These are phyloP conservation scores for Porcisia deanei DNA, from an alignment of 208 protist genomes.

Conservation along the genomic window DNA sequence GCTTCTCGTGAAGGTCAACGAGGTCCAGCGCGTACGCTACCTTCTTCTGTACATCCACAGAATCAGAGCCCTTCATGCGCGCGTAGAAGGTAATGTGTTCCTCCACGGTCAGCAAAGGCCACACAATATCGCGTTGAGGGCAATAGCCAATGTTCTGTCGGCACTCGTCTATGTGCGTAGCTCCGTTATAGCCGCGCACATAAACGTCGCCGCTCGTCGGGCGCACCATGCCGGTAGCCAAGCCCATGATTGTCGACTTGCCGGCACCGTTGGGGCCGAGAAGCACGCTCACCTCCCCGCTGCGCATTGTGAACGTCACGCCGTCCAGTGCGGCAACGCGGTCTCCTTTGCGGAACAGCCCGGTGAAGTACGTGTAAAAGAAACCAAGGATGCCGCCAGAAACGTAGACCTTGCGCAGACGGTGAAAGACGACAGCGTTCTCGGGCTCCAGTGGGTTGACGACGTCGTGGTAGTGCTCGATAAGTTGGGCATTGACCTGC, in stretches of 20 bases:
- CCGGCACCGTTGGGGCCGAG: conserved; percentile 87
- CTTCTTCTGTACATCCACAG: conserved; percentile 44
- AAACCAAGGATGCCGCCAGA: conserved; percentile 61
- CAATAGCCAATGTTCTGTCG: conserved; percentile 92
- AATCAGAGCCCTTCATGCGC: conserved; percentile 77
- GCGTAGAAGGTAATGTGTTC: conserved; percentile 95
- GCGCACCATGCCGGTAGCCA: conserved; percentile 72
- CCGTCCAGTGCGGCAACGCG: conserved; percentile 57
- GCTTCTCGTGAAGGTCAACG: conserved; percentile 63
- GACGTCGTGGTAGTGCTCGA: conserved; percentile 49
- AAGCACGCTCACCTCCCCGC: conserved; percentile 77
- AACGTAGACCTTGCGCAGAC: conserved; percentile 66
- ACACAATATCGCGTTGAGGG: conserved; percentile 94
- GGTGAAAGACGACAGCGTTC: conserved; percentile 45
- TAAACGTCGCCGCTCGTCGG: conserved; percentile 69
- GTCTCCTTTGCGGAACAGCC: conserved; percentile 51
- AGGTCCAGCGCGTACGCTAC: conserved; percentile 56
- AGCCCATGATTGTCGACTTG: conserved; percentile 84
- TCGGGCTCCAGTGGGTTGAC: conserved; percentile 33
- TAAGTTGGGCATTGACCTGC: conserved; percentile 12
- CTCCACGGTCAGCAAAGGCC: conserved; percentile 84
- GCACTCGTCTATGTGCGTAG: conserved; percentile 56
- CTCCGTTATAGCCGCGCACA: conserved; percentile 57
- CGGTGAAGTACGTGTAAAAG: conserved; percentile 71
- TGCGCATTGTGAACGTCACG: conserved; percentile 67